Evolutionary conservation across 495 filamentous ascomycete species (phyloP).

Genomic region (Saxophila tyrrhenica): DNA sequence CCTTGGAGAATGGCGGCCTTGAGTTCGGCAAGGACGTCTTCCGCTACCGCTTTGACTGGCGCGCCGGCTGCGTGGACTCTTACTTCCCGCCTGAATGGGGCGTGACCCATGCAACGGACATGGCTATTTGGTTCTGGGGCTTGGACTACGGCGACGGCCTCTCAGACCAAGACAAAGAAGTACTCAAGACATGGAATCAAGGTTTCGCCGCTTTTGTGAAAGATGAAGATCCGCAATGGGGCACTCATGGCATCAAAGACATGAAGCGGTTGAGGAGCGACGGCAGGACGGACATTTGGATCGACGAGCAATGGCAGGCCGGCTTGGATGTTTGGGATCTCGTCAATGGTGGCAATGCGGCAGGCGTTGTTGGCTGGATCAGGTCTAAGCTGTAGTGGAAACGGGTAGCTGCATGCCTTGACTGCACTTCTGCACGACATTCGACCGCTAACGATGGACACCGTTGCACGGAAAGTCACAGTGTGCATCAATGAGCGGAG

Average conservation of each 20-base stretch:
- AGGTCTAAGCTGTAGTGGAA: conserved; percentile 12
- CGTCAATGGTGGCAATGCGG: conserved; percentile 15
- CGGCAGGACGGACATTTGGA: conserved; percentile 36
- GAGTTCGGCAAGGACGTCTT: conserved; percentile 15
- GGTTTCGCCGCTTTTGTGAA: conserved; percentile 37
- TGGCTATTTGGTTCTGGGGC: conserved; percentile 48
- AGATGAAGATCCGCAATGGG: conserved; percentile 32
- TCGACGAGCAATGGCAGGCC: conserved; percentile 37
- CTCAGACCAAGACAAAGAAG: conserved; percentile 32
- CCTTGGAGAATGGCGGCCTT: conserved; percentile 20
- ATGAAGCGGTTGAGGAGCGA: conserved; percentile 36
- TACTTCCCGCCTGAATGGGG: conserved; percentile 39
- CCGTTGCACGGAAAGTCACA: too few species aligned
- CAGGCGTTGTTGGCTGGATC: conserved; percentile 5
- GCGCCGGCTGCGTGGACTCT: conserved; percentile 30
- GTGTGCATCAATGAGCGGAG: too few species aligned
- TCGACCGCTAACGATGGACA: too few species aligned
- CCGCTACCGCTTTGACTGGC: conserved; percentile 21
- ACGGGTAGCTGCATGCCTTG: conserved; percentile 4
- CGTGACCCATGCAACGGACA: conserved; percentile 46
- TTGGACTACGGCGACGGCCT: conserved; percentile 38
- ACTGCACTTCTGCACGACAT: not conserved
- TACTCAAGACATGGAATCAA: conserved; percentile 32
- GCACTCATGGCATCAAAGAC: conserved; percentile 31
- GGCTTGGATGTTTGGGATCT: conserved; percentile 39